phyloP scores from a whole-genome alignment of 2,329 filamentous ascomycete genomes.

The Talaromyces marneffei region DNA sequence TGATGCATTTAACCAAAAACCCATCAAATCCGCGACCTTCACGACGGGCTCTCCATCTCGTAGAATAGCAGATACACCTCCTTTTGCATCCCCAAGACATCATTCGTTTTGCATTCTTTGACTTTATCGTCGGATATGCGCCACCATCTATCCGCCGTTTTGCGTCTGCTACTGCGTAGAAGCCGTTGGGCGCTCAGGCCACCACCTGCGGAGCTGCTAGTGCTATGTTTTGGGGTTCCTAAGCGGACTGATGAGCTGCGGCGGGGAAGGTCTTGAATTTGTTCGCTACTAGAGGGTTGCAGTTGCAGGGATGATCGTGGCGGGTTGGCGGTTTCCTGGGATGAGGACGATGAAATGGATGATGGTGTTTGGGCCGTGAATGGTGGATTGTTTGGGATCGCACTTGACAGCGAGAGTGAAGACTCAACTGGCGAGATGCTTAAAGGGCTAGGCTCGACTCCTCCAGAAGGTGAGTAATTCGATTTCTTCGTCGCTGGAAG shows the following conservation, averaged over 20 bases:
- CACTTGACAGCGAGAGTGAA: conserved; percentile 30
- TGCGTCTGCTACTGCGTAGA: conserved; percentile 52
- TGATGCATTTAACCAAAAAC: background rate
- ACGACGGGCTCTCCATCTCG: conserved; percentile 60
- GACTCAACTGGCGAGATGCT: conserved; percentile 30
- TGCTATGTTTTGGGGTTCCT: background rate
- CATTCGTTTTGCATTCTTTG: conserved; percentile 85
- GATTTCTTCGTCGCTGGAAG: conserved; percentile 34
- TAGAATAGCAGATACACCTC: conserved; percentile 97
- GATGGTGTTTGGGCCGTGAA: conserved; percentile 14
- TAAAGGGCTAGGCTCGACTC: conserved; percentile 25
- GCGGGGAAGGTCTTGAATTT: background rate
- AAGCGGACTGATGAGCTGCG: conserved; percentile 9
- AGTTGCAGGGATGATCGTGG: conserved; percentile 13
- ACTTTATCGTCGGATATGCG: conserved; percentile 96
- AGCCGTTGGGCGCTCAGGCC: conserved; percentile 25
- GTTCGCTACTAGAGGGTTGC: background rate
- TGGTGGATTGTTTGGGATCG: conserved; percentile 19
- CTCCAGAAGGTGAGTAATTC: conserved; percentile 16
- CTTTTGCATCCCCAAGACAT: conserved; percentile 87
- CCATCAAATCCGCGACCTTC: too few species aligned
- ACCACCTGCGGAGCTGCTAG: background rate
- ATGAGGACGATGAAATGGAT: background rate
- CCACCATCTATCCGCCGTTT: conserved; percentile 79
- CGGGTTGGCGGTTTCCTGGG: conserved; percentile 8